These are phyloP conservation scores for Aspergillus caelatus DNA, from an alignment of 2,329 filamentous ascomycete genomes.

Conservation along the genomic window DNA sequence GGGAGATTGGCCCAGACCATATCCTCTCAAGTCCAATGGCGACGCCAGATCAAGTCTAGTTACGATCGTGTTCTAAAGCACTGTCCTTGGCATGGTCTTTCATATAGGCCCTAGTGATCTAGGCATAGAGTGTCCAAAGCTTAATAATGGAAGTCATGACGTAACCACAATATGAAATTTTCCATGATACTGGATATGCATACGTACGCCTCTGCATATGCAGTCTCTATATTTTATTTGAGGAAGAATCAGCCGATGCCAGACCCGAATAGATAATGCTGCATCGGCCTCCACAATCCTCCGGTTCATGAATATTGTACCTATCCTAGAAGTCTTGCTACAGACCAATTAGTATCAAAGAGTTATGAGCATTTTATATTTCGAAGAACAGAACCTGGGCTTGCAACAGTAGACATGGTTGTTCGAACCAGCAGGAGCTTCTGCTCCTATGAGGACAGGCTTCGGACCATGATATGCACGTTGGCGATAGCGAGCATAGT, in stretches of 20 bases:
- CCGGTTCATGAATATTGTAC: background rate
- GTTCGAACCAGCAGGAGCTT: background rate
- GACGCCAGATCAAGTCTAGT: background rate
- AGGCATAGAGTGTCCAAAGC: background rate
- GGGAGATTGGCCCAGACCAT: background rate
- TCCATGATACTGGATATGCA: background rate
- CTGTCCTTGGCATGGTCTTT: background rate
- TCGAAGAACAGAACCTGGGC: background rate
- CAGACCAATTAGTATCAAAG: background rate
- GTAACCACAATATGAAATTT: background rate
- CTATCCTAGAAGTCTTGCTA: background rate
- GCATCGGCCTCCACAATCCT: background rate
- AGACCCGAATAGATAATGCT: background rate
- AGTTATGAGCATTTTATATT: background rate
- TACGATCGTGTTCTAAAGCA: background rate
- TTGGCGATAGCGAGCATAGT: background rate
- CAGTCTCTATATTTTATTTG: background rate
- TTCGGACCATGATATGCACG: background rate
- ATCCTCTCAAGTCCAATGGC: background rate
- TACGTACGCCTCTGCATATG: too few relatives aligned
- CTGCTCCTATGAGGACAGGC: background rate
- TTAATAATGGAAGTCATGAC: background rate
- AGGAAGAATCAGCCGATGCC: background rate
- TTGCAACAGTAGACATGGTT: background rate
- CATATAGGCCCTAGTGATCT: background rate